These are phyloP conservation scores for Sophora flavescens DNA, from an alignment of 306 rosid genomes.

Conservation along the genomic window DNA sequence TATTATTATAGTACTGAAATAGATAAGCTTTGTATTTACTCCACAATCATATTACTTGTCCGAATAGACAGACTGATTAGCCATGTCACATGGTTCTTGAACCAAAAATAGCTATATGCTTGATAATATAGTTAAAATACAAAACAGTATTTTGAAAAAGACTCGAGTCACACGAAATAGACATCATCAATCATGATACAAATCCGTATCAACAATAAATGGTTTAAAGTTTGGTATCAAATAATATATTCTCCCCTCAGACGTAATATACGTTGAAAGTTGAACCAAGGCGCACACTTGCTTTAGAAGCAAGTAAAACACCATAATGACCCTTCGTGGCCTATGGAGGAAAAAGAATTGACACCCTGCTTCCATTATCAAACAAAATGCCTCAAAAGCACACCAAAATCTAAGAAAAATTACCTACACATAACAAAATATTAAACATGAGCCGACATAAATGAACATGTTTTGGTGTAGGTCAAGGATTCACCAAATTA, in stretches of 20 bases:
- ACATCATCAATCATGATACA: constrained; percentile 30
- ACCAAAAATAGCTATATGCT: not conserved
- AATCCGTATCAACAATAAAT: not conserved
- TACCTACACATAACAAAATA: not conserved
- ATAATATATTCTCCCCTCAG: not conserved
- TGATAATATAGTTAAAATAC: not conserved
- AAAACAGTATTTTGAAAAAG: not conserved
- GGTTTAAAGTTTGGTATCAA: not conserved
- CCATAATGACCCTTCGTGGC: constrained; percentile 22
- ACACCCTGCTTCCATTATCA: too few species aligned
- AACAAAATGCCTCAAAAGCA: not conserved
- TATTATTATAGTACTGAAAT: not conserved
- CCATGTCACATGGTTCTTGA: not conserved
- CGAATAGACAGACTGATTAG: not conserved
- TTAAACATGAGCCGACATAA: not conserved
- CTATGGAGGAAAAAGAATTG: not conserved
- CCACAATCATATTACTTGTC: not conserved
- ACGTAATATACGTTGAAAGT: not conserved
- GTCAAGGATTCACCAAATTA: not conserved
- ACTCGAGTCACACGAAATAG: not conserved
- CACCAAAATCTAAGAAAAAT: not conserved
- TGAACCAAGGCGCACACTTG: not conserved
- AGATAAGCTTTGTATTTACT: not conserved
- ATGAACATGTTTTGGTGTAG: too few species aligned
- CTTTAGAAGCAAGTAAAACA: constrained; percentile 47